phyloP scores from a whole-genome alignment of 805 yeast genomes.

The Kluyveromyces siamensis region DNA sequence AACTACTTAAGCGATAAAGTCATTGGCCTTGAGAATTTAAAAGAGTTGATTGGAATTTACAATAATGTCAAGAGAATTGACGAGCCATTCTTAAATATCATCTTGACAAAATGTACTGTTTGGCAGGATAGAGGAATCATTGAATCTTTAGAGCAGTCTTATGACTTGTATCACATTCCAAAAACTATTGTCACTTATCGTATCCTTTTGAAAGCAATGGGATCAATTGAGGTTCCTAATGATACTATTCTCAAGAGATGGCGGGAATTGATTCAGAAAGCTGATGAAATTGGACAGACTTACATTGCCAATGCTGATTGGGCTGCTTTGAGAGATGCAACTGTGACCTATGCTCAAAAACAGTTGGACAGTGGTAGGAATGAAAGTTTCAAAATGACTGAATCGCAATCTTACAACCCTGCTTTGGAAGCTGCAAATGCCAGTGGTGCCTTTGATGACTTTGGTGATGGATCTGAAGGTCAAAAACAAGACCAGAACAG shows the following conservation, averaged over 20 bases:
- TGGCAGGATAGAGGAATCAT: constrained; percentile 65
- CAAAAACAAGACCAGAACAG: constrained; percentile 8
- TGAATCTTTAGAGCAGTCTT: constrained; percentile 53
- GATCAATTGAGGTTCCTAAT: constrained; percentile 45
- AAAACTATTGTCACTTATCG: constrained; percentile 66
- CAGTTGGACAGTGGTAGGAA: constrained; percentile 9
- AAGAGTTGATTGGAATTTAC: constrained; percentile 47
- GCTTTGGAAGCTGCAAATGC: constrained; percentile 32
- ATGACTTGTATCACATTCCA: constrained; percentile 44
- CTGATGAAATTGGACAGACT: constrained; percentile 42
- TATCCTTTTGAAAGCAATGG: constrained; percentile 63
- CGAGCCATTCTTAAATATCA: constrained; percentile 74
- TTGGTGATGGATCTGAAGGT: constrained; percentile 8
- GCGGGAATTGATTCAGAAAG: constrained; percentile 43
- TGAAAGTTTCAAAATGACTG: constrained; percentile 9
- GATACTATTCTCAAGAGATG: constrained; percentile 49
- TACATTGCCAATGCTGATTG: constrained; percentile 78
- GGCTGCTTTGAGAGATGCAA: constrained; percentile 76
- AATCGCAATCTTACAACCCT: constrained; percentile 24
- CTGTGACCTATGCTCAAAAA: constrained; percentile 33
- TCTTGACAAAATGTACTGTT: constrained; percentile 52
- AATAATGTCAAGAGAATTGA: constrained; percentile 52
- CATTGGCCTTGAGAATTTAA: constrained; percentile 50
- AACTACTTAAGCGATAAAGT: constrained; percentile 39
- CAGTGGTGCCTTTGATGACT: constrained; percentile 31